Base-by-base conservation (phyloP, 495 filamentous ascomycete species). In the Penicillium cosmopolitanum region DNA sequence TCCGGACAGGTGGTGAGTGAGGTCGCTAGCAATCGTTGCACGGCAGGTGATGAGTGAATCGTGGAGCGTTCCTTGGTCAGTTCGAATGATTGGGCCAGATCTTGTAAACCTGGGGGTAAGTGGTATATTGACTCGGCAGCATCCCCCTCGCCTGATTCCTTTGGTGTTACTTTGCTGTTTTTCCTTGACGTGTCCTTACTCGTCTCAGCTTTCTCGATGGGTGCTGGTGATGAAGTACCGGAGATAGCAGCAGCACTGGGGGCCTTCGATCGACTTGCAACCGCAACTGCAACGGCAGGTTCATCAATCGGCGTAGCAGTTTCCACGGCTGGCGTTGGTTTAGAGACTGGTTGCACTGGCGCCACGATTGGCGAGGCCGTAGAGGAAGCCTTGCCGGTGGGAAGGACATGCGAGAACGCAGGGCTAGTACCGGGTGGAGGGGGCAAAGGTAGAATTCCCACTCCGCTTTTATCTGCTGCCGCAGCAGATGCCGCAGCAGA, bases 401-500 rank as follows among this genome's bases (percentile, higher is more conserved):
- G 74, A 25, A 80, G 53, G n/a, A 72, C 73, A 60, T 69, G 54
- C 10, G 76, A 80, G 60, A 76, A 76, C 40, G 78, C 71, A 60
- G 79, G 73, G 62, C 81, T 73, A 34, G 80, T 69, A 52, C 87
- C 87, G n/a, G 91, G 92, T 67, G 93, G 93, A 47, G 93, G 93
- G 23, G 93, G 93, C 56, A 97, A 79, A 16, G 93, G 93, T 28
- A 92, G 86, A 63, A 97, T 96, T n/a, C 93, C 93, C 10, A 97
- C 89, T 15, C 84, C 84, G 65, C 79, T 88, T 70, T 93, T 96
- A 70, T 96, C 93, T 72, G 88, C 95, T 50, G 95, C 92, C 10
- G 96, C 96, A 1, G 95, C 95, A 0, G 95, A 96, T 0, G 95
- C 96, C 0, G 95, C 95, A 0, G 95, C 95, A 18, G 95, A 97